Evolutionary conservation across 2,329 filamentous ascomycete genomes (phyloP), one percentile per base, ranked within the genome.

Genomic region (Lanzia echinophila): DNA sequence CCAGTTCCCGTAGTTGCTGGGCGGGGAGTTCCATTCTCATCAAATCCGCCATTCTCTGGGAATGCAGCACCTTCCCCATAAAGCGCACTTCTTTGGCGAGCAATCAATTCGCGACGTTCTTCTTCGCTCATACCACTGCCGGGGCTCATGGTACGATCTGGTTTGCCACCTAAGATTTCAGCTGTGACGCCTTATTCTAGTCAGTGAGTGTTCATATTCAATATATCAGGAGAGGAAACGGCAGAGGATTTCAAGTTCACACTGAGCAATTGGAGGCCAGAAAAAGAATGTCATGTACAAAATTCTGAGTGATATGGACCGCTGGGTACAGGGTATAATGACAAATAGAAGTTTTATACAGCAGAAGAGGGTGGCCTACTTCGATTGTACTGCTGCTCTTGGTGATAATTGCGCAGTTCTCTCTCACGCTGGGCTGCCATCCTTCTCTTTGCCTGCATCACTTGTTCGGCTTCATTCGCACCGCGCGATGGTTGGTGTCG

Each of bases 341-440:
- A 58, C 57, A 61, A 56, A 62, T 57, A 62, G 59, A 56, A 62
- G 77, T 81, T 81, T 55, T 84, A 87, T 82, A 50, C 50, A 55
- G 53, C 79, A 82, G 81, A 79, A 80, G 81, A 82, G 82, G 83
- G 81, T 73, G 84, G 84, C 87, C 84, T 89, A 97, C 94, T 96
- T 89, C 92, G 86, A 80, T 97, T 95, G 77, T 95, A 97, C 84
- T 99, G 94, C 83, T 99, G 94, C 83, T 99, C 94, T 77, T 96
- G 95, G 77, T 99, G 94, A 77, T 97, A 96, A 76, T 97, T 99
- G 75, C 94, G 90, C 73, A 99, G 86, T 79, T 99, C 94, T 75
- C 92, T 88, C 80, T 99, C 94, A 75, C 94, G 89, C 77, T 97
- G 94, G 72, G 94, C 94, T 69, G 94, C 94, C 89, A 97, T 95